A percentile compares a stretch with the other conserved stretches of the same genome.
Evolutionary conservation across 208 protist species (phyloP).

Genomic region (Leishmania mexicana): DNA sequence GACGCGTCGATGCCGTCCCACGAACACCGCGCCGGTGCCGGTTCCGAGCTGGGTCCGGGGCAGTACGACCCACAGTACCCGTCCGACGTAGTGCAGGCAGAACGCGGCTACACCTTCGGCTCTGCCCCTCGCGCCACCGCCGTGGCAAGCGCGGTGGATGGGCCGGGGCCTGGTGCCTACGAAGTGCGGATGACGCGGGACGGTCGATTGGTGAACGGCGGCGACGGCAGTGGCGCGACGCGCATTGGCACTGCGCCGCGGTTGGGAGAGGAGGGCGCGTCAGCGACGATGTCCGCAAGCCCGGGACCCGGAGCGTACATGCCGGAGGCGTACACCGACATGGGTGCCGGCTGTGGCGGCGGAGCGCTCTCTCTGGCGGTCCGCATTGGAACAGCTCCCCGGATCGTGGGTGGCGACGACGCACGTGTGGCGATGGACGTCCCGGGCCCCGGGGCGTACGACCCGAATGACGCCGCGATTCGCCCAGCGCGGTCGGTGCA

Average conservation of each 20-base stretch:
- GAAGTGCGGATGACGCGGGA: constrained; percentile 19
- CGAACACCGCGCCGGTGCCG: not conserved
- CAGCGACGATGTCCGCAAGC: constrained; percentile 3
- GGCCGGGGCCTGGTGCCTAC: constrained; percentile 59
- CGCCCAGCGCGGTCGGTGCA: constrained; percentile 7
- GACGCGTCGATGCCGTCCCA: constrained; percentile 5
- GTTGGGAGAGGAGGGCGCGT: not conserved
- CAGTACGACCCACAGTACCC: constrained; percentile 32
- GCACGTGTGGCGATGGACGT: not conserved
- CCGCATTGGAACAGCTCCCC: constrained; percentile 29
- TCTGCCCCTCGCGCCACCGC: constrained; percentile 7
- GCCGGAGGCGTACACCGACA: constrained; percentile 12
- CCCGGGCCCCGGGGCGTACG: constrained; percentile 44
- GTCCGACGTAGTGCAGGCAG: not conserved
- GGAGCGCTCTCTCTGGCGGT: constrained; percentile 7
- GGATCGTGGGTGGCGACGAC: not conserved
- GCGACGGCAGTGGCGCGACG: not conserved
- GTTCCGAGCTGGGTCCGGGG: constrained; percentile 8
- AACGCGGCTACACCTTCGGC: constrained; percentile 17
- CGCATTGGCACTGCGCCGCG: constrained; percentile 20
- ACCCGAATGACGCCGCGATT: constrained; percentile 18
- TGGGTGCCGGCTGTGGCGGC: constrained; percentile 1
- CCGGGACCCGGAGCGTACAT: constrained; percentile 55
- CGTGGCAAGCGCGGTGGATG: not conserved
- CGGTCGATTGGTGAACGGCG: not conserved